Base-by-base conservation (phyloP, 768 basidiomycete genomes). In the Psilocybe cyanescens region DNA sequence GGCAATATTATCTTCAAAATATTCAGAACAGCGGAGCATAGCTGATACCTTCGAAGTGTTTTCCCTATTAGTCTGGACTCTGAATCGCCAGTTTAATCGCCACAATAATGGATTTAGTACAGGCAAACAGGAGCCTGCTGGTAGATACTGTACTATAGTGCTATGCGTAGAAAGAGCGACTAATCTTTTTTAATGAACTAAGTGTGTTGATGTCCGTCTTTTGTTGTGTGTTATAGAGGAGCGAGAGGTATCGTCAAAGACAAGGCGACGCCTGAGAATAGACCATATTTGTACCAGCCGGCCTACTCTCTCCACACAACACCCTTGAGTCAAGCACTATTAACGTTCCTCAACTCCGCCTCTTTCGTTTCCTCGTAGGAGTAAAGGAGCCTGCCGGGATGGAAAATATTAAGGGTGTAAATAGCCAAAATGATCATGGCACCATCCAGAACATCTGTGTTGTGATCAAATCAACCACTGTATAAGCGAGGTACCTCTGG, bases 391-490 rank as follows among this genome's bases (percentile, higher is more conserved):
- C 56, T 57, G 16, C 74, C 72, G 4, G 73, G 72, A 54, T 74
- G 73, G 11, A 66, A 59, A n/a, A 76, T 60, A 60, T 75, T 72
- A 24, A 73, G 56, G 8, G 67, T 70, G 52, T 65, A 74, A 46
- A 73, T 72, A 14, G 72, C 74, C 9, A 76, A 57, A 16, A 67
- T 50, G 49, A 76, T 67, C 76, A 76, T 77, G 8, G 69, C 68
- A 16, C 69, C 72, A 52, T 67, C 66, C 3, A 67, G 52, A 8
- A 67, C 55, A 41, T 67, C 66, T 67, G 51, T 19, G 12, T 19
- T 45, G 7, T 8, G 9, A 2, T 35, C 24, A 17, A 37, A 28
- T 53, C 39, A 24, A 63, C 55, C 24, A 24, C 24, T 24, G 24
- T 24, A 65, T 61, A 59, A 47, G 28, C 14, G 9, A 8, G 24